These are phyloP conservation scores for Candida anutae DNA, from an alignment of 1,139 yeast species.

Conservation along the genomic window DNA sequence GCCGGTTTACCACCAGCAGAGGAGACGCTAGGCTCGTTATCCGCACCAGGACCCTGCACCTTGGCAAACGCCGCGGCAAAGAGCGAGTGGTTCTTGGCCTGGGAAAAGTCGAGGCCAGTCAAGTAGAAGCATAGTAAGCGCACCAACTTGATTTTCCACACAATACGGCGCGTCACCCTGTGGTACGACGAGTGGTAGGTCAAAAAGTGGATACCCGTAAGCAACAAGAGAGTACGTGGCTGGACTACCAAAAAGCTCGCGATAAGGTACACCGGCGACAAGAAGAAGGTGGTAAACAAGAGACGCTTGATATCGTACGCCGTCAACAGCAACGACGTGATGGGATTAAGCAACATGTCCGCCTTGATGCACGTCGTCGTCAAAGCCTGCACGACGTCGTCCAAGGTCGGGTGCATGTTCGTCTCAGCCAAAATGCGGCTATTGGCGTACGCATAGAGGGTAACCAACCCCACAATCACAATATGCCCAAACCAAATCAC, in stretches of 20 bases:
- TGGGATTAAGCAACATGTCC: slow-evolving; percentile 70
- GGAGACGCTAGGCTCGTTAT: slow-evolving; percentile 14
- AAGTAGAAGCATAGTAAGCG: slow-evolving; percentile 68
- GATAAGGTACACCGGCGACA: slow-evolving; percentile 77
- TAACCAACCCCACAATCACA: slow-evolving; percentile 57
- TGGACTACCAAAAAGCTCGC: slow-evolving; percentile 58
- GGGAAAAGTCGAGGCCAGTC: slow-evolving; percentile 82
- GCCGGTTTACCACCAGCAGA: slow-evolving; percentile 46
- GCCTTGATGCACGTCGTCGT: slow-evolving; percentile 70
- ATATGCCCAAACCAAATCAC: slow-evolving; percentile 78
- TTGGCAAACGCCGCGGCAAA: slow-evolving; percentile 55
- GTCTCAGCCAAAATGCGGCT: slow-evolving; percentile 45
- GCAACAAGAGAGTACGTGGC: slow-evolving; percentile 61
- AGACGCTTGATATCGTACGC: slow-evolving; percentile 74
- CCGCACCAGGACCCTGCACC: slow-evolving; percentile 43
- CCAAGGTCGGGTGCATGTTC: slow-evolving; percentile 68
- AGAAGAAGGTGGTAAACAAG: slow-evolving; percentile 72
- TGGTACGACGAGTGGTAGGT: slow-evolving; percentile 86
- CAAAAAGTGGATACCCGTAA: slow-evolving; percentile 54
- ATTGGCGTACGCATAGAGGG: slow-evolving; percentile 58
- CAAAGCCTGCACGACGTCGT: slow-evolving; percentile 78
- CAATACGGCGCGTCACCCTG: slow-evolving; percentile 66
- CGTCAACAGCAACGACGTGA: slow-evolving; percentile 62
- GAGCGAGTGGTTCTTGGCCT: slow-evolving; percentile 36
- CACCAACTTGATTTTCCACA: slow-evolving; percentile 75